Percentiles rank a stretch among this genome's conserved stretches.
Conservation (phyloP, 2,329 filamentous ascomycete species). For the Chrysosporium queenslandicum region DNA sequence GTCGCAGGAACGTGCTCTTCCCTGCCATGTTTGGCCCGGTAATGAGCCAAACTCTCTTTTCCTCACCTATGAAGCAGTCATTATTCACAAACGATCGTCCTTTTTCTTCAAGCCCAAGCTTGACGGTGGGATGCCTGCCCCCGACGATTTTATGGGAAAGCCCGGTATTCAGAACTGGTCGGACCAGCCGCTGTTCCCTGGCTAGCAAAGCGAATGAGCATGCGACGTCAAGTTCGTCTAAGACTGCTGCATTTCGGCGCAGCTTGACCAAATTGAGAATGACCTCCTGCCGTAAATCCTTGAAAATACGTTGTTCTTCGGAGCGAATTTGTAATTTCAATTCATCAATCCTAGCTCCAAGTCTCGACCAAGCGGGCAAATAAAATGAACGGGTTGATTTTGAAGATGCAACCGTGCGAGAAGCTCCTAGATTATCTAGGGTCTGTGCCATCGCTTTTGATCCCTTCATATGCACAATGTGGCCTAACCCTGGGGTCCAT, state of each 20-base stretch:
- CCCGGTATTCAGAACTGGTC: constrained; percentile 59
- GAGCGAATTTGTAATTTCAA: constrained; percentile 64
- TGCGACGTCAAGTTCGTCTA: constrained; percentile 87
- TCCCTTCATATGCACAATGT: constrained; percentile 83
- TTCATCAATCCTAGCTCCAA: constrained; percentile 72
- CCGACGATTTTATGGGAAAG: constrained; percentile 66
- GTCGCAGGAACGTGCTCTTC: constrained; percentile 89
- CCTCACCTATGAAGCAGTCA: constrained; percentile 72
- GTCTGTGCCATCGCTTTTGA: constrained; percentile 50
- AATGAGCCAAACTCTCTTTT: constrained; percentile 58
- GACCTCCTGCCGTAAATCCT: constrained; percentile 61
- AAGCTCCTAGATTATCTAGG: constrained; percentile 36
- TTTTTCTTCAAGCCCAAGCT: constrained; percentile 66
- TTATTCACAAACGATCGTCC: constrained; percentile 77
- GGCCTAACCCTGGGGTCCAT: constrained; percentile 78
- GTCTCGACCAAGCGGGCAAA: constrained; percentile 67
- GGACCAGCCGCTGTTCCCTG: constrained; percentile 58
- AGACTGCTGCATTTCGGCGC: constrained; percentile 76
- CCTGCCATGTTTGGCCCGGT: constrained; percentile 96
- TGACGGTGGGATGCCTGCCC: constrained; percentile 86
- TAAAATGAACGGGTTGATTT: constrained; percentile 81
- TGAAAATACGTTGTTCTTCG: constrained; percentile 76
- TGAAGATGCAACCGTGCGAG: constrained; percentile 60
- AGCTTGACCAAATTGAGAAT: constrained; percentile 75
- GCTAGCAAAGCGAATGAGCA: constrained; percentile 77